Percentiles rank a stretch among this genome's conserved stretches.
Conservation (phyloP, 805 yeast genomes). For the Brettanomyces naardenensis region DNA sequence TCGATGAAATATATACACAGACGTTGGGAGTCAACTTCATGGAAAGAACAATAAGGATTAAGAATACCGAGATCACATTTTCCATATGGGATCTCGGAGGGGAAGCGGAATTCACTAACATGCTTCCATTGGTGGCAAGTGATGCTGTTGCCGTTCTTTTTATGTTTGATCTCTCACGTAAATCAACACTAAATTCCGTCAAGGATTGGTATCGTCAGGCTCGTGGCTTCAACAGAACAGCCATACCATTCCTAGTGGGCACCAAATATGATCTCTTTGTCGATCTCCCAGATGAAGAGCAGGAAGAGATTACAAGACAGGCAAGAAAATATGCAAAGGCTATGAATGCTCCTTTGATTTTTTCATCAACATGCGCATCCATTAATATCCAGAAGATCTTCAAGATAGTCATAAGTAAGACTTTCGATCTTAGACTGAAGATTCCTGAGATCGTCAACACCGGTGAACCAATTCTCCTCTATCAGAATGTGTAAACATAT, state of each 20-base stretch:
- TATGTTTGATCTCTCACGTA: constrained; percentile 84
- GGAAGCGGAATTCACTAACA: constrained; percentile 86
- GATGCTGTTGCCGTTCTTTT: constrained; percentile 90
- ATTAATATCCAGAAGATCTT: constrained; percentile 91
- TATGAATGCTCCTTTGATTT: constrained; percentile 77
- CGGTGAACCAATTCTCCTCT: constrained; percentile 89
- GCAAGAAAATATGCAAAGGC: constrained; percentile 82
- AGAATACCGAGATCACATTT: constrained; percentile 82
- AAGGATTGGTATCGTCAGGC: constrained; percentile 95
- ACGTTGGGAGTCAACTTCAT: constrained; percentile 93
- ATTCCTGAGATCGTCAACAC: constrained; percentile 75
- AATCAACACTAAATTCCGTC: constrained; percentile 76
- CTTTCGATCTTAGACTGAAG: constrained; percentile 76
- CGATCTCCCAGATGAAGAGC: constrained; percentile 71
- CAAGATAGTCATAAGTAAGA: constrained; percentile 82
- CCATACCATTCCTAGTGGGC: constrained; percentile 86
- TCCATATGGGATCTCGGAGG: constrained; percentile 97
- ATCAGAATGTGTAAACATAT: constrained; percentile 26
- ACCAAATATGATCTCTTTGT: constrained; percentile 88
- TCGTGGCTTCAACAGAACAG: constrained; percentile 80
- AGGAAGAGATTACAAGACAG: constrained; percentile 72
- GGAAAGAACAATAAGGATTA: constrained; percentile 80
- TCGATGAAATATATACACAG: constrained; percentile 86
- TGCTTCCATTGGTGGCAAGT: constrained; percentile 87
- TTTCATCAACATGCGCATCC: constrained; percentile 87